Conservation (phyloP, 1,284 basidiomycete genomes). For the Moesziomyces aphidis region DNA sequence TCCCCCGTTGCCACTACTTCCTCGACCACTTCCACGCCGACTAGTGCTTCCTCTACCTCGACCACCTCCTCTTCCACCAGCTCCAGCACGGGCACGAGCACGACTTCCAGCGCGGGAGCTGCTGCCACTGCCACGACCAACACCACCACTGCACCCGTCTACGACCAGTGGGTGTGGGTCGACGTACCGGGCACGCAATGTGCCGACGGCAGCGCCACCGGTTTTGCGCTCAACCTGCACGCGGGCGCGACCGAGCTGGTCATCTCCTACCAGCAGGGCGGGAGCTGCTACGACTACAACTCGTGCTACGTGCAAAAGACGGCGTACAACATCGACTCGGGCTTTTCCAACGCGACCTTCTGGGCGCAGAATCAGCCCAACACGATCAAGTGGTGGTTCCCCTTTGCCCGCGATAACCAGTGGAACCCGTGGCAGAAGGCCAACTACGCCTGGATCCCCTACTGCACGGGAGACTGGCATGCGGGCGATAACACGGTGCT, state of each 20-base stretch:
- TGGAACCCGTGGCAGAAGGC: slow-evolving; percentile 22
- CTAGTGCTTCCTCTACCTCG: too few species aligned
- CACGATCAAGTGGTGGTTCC: slow-evolving; percentile 25
- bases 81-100: background rate
- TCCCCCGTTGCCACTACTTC: background rate
- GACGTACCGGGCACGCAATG: slow-evolving; percentile 34
- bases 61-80: background rate
- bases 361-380: slow-evolving; percentile 8
- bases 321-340: slow-evolving; percentile 24
- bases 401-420: slow-evolving; percentile 20
- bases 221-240: slow-evolving; percentile 28
- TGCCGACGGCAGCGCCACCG: slow-evolving; percentile 26
- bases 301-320: slow-evolving; percentile 20
- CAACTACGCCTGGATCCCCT: slow-evolving; percentile 30
- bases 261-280: slow-evolving; percentile 25
- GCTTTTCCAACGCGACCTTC: slow-evolving; percentile 21
- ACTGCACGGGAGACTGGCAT: slow-evolving; percentile 40
- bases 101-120: background rate
- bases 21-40: too few species aligned
- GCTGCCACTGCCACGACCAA: background rate
- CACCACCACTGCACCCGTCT: background rate
- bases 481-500: slow-evolving; percentile 25
- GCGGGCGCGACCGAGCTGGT: slow-evolving; percentile 20
- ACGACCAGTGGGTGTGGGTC: slow-evolving; percentile 26
- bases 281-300: slow-evolving; percentile 32